These are phyloP conservation scores for Fusarium circinatum DNA, from an alignment of 2,329 filamentous ascomycete genomes.

Conservation along the genomic window DNA sequence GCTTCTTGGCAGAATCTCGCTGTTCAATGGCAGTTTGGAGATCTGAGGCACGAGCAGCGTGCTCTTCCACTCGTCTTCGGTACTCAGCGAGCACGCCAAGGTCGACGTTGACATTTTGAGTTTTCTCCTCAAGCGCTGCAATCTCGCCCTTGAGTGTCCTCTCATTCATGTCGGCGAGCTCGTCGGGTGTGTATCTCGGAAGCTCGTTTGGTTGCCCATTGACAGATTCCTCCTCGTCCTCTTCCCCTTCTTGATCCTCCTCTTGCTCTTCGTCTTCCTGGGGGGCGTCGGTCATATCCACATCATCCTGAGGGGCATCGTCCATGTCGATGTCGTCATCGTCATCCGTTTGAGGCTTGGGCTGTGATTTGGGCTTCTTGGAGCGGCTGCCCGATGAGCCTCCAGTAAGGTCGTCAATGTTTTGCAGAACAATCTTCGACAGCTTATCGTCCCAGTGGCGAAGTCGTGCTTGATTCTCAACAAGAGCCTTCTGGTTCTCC, in stretches of 20 bases:
- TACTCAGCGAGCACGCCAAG: constrained; percentile 90
- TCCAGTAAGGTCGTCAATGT: constrained; percentile 74
- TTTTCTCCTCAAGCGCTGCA: constrained; percentile 72
- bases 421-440: constrained; percentile 83
- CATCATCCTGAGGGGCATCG: constrained; percentile 43
- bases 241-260: constrained; percentile 44
- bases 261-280: constrained; percentile 46
- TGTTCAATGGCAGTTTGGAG: constrained; percentile 79
- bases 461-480: constrained; percentile 85
- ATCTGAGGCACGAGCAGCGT: constrained; percentile 83
- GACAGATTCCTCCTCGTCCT: constrained; percentile 40
- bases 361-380: constrained; percentile 40
- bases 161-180: constrained; percentile 73
- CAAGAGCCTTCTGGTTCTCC: constrained; percentile 89
- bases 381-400: constrained; percentile 45
- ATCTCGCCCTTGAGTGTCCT: constrained; percentile 70
- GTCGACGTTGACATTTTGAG: constrained; percentile 87
- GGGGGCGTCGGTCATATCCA: constrained; percentile 46
- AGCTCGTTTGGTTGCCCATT: constrained; percentile 65
- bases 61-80: constrained; percentile 84
- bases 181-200: constrained; percentile 80
- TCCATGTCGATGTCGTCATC: constrained; percentile 50
- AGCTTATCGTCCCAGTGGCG: constrained; percentile 92
- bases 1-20: constrained; percentile 89
- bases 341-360: constrained; percentile 37